phyloP scores from a whole-genome alignment of 768 basidiomycete species.

The Mycena sanguinolenta region DNA sequence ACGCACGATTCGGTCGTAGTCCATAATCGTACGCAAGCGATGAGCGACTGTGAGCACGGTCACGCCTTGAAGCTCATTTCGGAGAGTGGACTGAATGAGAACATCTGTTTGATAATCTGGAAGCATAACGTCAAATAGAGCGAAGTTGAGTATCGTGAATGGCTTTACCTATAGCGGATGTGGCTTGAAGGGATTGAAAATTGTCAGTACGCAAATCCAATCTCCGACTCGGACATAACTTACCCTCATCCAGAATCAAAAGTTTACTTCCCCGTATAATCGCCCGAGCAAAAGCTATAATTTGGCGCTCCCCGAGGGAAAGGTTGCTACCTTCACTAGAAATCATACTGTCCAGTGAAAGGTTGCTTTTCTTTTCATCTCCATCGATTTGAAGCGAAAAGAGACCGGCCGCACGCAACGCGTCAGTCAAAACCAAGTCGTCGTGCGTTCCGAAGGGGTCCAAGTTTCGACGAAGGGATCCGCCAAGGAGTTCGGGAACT shows the following conservation, averaged over 20 bases:
- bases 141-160: conserved; percentile 1
- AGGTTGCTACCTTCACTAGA: conserved; percentile 61
- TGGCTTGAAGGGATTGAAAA: conserved; percentile 45
- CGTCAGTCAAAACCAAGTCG: conserved; percentile 64
- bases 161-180: conserved; percentile 55
- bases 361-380: conserved; percentile 49
- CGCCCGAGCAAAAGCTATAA: conserved; percentile 71
- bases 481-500: conserved; percentile 65
- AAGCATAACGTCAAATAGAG: not conserved
- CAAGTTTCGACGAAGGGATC: conserved; percentile 69
- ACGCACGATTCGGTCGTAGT: conserved; percentile 69
- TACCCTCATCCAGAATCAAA: conserved; percentile 70
- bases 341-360: conserved; percentile 61
- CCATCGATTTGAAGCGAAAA: conserved; percentile 51
- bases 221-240: conserved; percentile 22
- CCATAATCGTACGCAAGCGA: conserved; percentile 70
- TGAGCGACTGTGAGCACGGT: conserved; percentile 74
- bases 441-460: conserved; percentile 71
- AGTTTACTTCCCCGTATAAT: conserved; percentile 70
- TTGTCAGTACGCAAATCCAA: not conserved
- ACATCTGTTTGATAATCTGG: conserved; percentile 71
- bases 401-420: conserved; percentile 62
- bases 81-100: conserved; percentile 68
- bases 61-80: conserved; percentile 56
- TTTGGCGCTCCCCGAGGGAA: conserved; percentile 73